Evolutionary conservation across 2,329 filamentous ascomycete genomes (phyloP).

Genomic region (Didymellaceae sp.): DNA sequence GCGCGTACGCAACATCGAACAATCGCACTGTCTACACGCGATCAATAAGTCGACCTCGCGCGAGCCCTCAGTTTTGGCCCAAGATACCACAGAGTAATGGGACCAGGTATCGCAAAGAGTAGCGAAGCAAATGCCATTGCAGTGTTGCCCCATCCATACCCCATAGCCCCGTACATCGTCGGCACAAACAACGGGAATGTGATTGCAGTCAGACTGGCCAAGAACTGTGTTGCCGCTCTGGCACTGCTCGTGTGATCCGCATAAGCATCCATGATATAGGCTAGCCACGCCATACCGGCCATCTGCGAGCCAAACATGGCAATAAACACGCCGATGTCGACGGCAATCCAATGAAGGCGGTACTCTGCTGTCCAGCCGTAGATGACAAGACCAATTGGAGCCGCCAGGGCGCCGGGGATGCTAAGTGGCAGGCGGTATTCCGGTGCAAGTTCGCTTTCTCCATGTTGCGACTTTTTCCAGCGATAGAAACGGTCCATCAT

Average conservation of each 20-base stretch:
- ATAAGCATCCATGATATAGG: slow-evolving; percentile 69
- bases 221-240: slow-evolving; percentile 28
- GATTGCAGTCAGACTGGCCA: slow-evolving; percentile 30
- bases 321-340: slow-evolving; percentile 57
- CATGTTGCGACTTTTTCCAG: slow-evolving; percentile 41
- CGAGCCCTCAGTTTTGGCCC: slow-evolving; percentile 42
- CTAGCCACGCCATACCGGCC: slow-evolving; percentile 53
- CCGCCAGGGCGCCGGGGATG: slow-evolving; percentile 29
- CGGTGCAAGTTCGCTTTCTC: slow-evolving; percentile 54
- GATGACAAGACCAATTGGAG: slow-evolving; percentile 28
- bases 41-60: slow-evolving; percentile 1
- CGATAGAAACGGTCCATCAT: slow-evolving; percentile 22
- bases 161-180: slow-evolving; percentile 43
- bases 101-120: slow-evolving; percentile 46
- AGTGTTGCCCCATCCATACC: slow-evolving; percentile 49
- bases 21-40: no score
- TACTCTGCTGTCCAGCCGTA: slow-evolving; percentile 39
- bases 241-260: slow-evolving; percentile 43
- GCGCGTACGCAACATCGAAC: no score
- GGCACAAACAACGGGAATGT: slow-evolving; percentile 49
- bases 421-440: slow-evolving; percentile 33
- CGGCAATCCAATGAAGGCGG: slow-evolving; percentile 41
- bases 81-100: slow-evolving; percentile 54
- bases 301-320: slow-evolving; percentile 48
- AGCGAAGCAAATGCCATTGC: slow-evolving; percentile 35